Percentiles rank a stretch among this genome's conserved stretches.
These are phyloP conservation scores for Plasmodium billcollinsi DNA, from an alignment of 169 alveolate genomes.

Conservation along the genomic window DNA sequence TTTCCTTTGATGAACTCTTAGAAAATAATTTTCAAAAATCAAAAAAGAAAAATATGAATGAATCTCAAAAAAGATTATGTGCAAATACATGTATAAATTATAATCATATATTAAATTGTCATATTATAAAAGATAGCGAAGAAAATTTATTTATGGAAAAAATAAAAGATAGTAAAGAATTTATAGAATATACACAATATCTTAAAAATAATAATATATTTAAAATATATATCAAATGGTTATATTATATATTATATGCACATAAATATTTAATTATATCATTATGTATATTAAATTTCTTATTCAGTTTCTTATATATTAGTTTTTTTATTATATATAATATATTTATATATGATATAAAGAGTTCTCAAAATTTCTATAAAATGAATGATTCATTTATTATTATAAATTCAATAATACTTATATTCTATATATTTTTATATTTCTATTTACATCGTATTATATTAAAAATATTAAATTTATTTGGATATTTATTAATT, in stretches of 20 bases:
- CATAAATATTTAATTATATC: constrained; percentile 16
- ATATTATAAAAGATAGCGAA: background rate
- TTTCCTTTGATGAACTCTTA: too few species aligned
- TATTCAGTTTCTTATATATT: constrained; percentile 32
- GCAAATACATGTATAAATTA: background rate
- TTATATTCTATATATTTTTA: constrained; percentile 26
- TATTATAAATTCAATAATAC: constrained; percentile 1
- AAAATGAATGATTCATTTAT: constrained; percentile 12
- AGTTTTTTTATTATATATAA: constrained; percentile 19
- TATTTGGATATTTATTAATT: constrained; percentile 14
- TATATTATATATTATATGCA: constrained; percentile 21
- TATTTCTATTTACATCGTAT: constrained; percentile 12
- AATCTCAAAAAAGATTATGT: too few species aligned
- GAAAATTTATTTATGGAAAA: background rate
- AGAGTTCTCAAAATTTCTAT: background rate
- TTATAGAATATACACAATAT: constrained; percentile 23
- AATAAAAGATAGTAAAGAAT: constrained; percentile 12
- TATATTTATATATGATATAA: constrained; percentile 24
- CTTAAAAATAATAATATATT: constrained; percentile 9
- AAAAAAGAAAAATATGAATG: too few species aligned
- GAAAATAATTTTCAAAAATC: too few species aligned
- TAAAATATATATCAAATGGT: constrained; percentile 16
- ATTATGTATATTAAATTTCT: constrained; percentile 6
- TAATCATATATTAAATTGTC: background rate
- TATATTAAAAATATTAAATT: constrained; percentile 24